phyloP scores from a whole-genome alignment of 2,329 filamentous ascomycete genomes.

The Colletotrichum sp. region DNA sequence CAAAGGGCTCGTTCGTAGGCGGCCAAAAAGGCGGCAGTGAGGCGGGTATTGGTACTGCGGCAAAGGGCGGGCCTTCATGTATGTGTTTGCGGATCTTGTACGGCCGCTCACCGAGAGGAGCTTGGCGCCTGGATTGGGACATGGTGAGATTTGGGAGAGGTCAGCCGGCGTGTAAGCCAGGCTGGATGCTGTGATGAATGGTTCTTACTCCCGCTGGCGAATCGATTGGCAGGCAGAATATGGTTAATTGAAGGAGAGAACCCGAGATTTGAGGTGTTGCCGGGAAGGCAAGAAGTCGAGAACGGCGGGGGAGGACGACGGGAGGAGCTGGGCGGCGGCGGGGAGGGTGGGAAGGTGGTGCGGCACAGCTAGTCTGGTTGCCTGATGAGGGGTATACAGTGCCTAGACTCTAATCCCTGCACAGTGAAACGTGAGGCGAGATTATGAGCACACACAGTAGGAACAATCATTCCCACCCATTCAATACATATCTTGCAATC shows the following conservation, averaged over 20 bases:
- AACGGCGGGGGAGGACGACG: not conserved
- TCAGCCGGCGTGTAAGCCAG: not conserved
- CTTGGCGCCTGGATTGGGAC: not conserved
- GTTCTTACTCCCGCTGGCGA: not conserved
- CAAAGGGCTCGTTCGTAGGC: not conserved
- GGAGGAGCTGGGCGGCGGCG: not conserved
- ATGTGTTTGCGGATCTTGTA: not conserved
- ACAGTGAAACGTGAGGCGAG: fast-evolving
- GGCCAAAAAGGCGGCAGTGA: conserved; percentile 6
- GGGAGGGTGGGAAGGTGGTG: not conserved
- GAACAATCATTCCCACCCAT: not conserved
- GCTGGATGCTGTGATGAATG: not conserved
- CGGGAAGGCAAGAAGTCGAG: not conserved
- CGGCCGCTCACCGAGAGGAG: not conserved
- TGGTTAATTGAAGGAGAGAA: not conserved
- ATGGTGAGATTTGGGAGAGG: not conserved
- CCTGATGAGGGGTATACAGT: not conserved
- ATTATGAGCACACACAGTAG: fast-evolving
- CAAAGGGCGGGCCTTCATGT: not conserved
- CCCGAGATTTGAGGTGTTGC: not conserved
- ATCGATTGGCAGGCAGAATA: not conserved
- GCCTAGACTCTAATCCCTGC: not conserved
- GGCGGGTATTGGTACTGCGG: not conserved
- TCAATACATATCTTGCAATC: not conserved
- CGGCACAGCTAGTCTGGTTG: conserved; percentile 6